Evolutionary conservation across 2,329 filamentous ascomycete genomes (phyloP).

Genomic region (Fusarium pilosicola): DNA sequence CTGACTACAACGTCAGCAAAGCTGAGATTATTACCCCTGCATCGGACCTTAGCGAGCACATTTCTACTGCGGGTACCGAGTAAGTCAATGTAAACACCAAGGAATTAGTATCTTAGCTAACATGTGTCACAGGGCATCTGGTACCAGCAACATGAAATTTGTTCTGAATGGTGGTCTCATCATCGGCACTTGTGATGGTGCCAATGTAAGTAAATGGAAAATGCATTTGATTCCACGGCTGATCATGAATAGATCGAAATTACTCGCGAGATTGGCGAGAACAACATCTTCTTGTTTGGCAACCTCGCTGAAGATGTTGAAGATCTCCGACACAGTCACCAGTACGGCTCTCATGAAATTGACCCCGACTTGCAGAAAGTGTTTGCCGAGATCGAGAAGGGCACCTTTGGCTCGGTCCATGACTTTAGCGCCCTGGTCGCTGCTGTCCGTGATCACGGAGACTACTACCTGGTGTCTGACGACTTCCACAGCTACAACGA

Average conservation of each 20-base stretch:
- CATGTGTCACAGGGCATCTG: constrained; percentile 61
- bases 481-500: constrained; percentile 96
- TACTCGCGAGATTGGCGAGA: constrained; percentile 93
- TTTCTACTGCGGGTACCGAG: constrained; percentile 97
- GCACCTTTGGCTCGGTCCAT: constrained; percentile 81
- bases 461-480: constrained; percentile 97
- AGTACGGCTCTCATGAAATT: constrained; percentile 81
- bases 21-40: constrained; percentile 96
- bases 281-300: constrained; percentile 98
- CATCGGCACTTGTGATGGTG: constrained; percentile 97
- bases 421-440: constrained; percentile 86
- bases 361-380: constrained; percentile 82
- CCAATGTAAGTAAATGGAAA: constrained; percentile 64
- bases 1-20: constrained; percentile 99
- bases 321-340: constrained; percentile 90
- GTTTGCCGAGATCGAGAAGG: constrained; percentile 82
- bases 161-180: constrained; percentile 96
- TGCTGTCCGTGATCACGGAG: constrained; percentile 89
- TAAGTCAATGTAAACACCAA: constrained; percentile 49
- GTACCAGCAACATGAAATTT: constrained; percentile 99
- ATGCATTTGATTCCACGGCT: not conserved
- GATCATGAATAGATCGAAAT: constrained; percentile 75
- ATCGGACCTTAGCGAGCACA: constrained; percentile 97
- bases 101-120: constrained; percentile 10
- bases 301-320: constrained; percentile 97